Conservation (phyloP, 108 stramenopile species). For the Cylindrotheca fusiformis region DNA sequence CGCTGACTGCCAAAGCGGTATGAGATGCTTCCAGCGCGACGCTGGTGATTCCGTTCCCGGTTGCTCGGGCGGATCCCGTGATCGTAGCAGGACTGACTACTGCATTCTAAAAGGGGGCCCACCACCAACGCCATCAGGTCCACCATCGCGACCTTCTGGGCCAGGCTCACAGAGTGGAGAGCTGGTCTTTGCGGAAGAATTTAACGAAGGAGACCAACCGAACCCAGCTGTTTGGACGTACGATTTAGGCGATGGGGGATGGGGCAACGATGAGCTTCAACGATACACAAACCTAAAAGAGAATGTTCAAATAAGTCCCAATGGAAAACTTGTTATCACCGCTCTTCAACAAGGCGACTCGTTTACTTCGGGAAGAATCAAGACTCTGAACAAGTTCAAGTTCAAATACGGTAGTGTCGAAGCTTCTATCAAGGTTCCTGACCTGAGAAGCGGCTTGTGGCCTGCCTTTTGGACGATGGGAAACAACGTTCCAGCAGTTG, state of each 20-base stretch:
- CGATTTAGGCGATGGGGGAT: slow-evolving; percentile 35
- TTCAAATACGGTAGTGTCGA: slow-evolving; percentile 24
- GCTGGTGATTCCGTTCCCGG: too few species aligned
- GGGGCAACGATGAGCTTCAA: slow-evolving; percentile 25
- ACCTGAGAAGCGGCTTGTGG: slow-evolving; percentile 21
- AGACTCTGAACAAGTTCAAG: slow-evolving; percentile 6
- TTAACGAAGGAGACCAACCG: slow-evolving; percentile 19
- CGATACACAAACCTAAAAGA: slow-evolving; percentile 7
- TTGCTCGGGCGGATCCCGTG: too few species aligned
- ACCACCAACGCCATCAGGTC: neutral
- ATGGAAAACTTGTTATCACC: slow-evolving; percentile 8
- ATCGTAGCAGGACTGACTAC: too few species aligned
- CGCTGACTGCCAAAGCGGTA: too few species aligned
- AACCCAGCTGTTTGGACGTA: slow-evolving; percentile 39
- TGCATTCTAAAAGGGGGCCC: too few species aligned
- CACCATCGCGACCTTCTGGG: neutral
- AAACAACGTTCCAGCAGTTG: slow-evolving; percentile 28
- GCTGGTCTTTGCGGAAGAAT: slow-evolving; percentile 49
- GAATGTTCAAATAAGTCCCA: slow-evolving; percentile 5
- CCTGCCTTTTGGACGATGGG: slow-evolving; percentile 54
- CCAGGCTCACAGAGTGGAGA: neutral
- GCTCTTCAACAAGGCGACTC: neutral
- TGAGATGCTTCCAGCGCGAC: too few species aligned
- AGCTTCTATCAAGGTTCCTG: slow-evolving; percentile 19
- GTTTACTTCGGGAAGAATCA: slow-evolving; percentile 22